Evolutionary conservation across 2,329 filamentous ascomycete species (phyloP).

Genomic region (Aureobasidium sp.): DNA sequence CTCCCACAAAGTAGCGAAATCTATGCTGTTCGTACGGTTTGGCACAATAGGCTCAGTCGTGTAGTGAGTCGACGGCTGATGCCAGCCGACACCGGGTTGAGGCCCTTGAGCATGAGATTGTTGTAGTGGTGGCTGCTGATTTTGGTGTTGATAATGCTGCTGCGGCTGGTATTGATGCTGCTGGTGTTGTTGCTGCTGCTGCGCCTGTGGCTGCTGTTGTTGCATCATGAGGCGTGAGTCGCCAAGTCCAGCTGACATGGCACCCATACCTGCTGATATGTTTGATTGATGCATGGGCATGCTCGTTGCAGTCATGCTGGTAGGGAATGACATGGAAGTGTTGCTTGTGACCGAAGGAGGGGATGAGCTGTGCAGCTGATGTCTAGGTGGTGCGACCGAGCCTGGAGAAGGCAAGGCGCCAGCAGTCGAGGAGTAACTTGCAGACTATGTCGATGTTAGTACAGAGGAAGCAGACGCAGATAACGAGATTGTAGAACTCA

Average conservation of each 20-base stretch:
- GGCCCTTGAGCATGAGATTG: conserved; percentile 6
- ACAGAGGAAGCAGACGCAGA: not conserved
- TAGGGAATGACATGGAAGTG: conserved; percentile 27
- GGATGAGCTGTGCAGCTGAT: conserved; percentile 24
- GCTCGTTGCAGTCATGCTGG: conserved; percentile 21
- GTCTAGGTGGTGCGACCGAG: conserved; percentile 20
- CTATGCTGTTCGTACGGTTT: conserved; percentile 23
- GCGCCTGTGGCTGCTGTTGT: conserved; percentile 12
- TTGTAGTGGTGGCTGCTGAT: conserved; percentile 16
- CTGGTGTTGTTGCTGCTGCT: conserved; percentile 16
- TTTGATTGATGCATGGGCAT: conserved; percentile 26
- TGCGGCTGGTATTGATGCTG: conserved; percentile 18
- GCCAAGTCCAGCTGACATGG: conserved; percentile 30
- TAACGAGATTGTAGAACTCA: conserved; percentile 37
- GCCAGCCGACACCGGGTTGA: conserved; percentile 25
- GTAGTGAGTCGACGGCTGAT: conserved; percentile 28
- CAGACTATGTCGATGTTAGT: conserved; percentile 43
- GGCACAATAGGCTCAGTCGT: conserved; percentile 24
- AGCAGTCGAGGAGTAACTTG: conserved; percentile 62
- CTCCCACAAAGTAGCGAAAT: conserved; percentile 20
- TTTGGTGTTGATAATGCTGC: conserved; percentile 17
- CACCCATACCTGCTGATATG: conserved; percentile 27
- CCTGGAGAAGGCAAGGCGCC: conserved; percentile 33
- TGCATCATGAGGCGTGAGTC: conserved; percentile 33
- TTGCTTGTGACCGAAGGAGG: conserved; percentile 28